Conservation (phyloP, 1,284 basidiomycete species). For the Trichosporon asahii region DNA sequence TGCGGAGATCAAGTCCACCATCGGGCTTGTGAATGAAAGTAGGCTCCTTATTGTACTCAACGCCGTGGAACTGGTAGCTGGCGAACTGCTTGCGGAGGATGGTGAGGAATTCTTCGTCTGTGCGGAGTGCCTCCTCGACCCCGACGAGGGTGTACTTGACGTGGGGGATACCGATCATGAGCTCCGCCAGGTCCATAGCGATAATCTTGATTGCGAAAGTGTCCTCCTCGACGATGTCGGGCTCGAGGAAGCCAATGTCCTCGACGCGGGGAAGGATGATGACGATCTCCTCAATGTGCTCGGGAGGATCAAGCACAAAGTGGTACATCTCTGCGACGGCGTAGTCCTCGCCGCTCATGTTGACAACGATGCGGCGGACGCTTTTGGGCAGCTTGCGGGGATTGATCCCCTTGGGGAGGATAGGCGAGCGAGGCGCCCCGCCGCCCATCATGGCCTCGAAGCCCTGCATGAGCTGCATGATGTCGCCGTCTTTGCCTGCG, state of each 20-base stretch:
- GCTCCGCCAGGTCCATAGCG: background rate
- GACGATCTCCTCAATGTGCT: background rate
- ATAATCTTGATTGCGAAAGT: slow-evolving; percentile 8
- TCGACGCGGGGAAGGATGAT: background rate
- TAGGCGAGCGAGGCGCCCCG: background rate
- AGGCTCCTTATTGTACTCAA: background rate
- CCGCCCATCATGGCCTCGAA: background rate
- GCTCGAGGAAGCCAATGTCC: slow-evolving; percentile 33
- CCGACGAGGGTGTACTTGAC: background rate
- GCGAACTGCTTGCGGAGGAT: background rate
- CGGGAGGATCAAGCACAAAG: background rate
- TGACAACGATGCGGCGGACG: background rate
- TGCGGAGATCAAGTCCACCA: background rate
- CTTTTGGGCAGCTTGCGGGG: background rate
- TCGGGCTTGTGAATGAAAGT: background rate
- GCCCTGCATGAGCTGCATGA: background rate
- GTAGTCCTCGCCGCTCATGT: background rate
- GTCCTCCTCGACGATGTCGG: slow-evolving; percentile 17
- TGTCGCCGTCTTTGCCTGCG: background rate
- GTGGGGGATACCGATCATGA: background rate
- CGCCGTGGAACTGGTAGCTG: background rate
- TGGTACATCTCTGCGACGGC: background rate
- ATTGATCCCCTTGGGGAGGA: background rate
- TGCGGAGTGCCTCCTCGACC: background rate
- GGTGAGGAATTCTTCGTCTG: background rate